A percentile compares a stretch with the other conserved stretches of the same genome.
These are phyloP conservation scores for Platanus orientalis DNA, from an alignment of 164 flowering plant species.

Conservation along the genomic window DNA sequence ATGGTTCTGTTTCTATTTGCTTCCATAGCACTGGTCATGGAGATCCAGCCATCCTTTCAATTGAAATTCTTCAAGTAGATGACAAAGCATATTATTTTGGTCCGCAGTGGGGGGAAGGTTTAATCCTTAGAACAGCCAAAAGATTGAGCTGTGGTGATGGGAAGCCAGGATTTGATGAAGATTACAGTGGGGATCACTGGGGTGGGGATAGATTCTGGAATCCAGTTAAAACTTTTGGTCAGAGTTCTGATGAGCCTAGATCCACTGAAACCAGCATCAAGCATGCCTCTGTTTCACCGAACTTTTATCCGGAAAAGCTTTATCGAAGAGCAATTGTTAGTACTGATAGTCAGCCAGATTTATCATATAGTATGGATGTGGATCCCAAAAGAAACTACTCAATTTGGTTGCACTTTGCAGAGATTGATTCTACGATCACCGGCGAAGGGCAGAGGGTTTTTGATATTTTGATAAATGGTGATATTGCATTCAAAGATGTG, in stretches of 20 bases:
- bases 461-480: constrained; percentile 85
- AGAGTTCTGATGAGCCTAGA: constrained; percentile 37
- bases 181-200: constrained; percentile 68
- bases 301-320: constrained; percentile 79
- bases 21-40: constrained; percentile 99
- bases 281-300: constrained; percentile 57
- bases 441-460: constrained; percentile 70
- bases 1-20: constrained; percentile 71
- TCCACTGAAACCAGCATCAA: constrained; percentile 47
- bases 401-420: constrained; percentile 94
- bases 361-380: constrained; percentile 69
- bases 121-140: constrained; percentile 59
- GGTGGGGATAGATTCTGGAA: constrained; percentile 97
- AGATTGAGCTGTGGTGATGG: constrained; percentile 64
- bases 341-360: constrained; percentile 55
- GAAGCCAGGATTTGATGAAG: constrained; percentile 64
- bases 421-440: constrained; percentile 62
- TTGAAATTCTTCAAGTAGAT: constrained; percentile 90
- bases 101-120: constrained; percentile 51
- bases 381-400: constrained; percentile 89
- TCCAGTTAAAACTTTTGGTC: constrained; percentile 44
- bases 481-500: constrained; percentile 53
- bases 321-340: constrained; percentile 72
- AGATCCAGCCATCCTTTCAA: constrained; percentile 82
- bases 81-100: constrained; percentile 68